A percentile compares a stretch with the other conserved stretches of the same genome.
phyloP scores from a whole-genome alignment of 1,139 yeast species.

The Yamadazyma oceani region DNA sequence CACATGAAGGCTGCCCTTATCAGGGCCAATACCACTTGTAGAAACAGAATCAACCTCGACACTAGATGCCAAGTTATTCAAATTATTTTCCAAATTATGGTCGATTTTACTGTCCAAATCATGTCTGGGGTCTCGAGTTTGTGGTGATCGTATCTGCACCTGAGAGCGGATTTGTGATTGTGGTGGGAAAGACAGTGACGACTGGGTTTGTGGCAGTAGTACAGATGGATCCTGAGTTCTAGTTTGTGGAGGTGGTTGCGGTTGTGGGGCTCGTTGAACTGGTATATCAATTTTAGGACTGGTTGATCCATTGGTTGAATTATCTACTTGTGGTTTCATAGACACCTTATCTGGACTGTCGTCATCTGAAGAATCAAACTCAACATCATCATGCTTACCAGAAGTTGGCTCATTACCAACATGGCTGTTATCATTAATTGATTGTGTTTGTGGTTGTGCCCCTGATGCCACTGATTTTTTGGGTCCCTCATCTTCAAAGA shows the following conservation, averaged over 20 bases:
- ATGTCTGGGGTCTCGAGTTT: too few species aligned
- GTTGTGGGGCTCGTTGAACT: not conserved
- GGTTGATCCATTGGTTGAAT: conserved; percentile 7
- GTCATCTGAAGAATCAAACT: conserved; percentile 22
- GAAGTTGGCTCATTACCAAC: too few species aligned
- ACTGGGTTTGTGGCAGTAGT: too few species aligned
- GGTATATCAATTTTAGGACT: conserved; percentile 6
- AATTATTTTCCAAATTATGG: conserved; percentile 4
- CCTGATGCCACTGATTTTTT: not conserved
- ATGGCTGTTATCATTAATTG: not conserved
- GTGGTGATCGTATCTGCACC: not conserved
- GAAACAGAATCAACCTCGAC: conserved; percentile 18
- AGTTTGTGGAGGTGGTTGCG: not conserved
- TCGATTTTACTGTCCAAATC: too few species aligned
- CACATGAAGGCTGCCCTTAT: conserved; percentile 18
- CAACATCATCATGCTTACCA: conserved; percentile 14
- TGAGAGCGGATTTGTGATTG: too few species aligned
- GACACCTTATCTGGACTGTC: conserved; percentile 11
- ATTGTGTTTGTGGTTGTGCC: not conserved
- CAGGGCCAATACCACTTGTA: conserved; percentile 14
- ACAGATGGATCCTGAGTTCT: not conserved
- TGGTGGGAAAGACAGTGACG: too few species aligned
- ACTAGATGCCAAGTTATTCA: conserved; percentile 16
- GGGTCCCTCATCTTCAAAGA: conserved; percentile 5
- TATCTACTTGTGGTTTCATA: conserved; percentile 10